A percentile compares a stretch with the other conserved stretches of the same genome.
phyloP scores from a whole-genome alignment of 1,284 basidiomycete genomes.

The Boletus calvinii region DNA sequence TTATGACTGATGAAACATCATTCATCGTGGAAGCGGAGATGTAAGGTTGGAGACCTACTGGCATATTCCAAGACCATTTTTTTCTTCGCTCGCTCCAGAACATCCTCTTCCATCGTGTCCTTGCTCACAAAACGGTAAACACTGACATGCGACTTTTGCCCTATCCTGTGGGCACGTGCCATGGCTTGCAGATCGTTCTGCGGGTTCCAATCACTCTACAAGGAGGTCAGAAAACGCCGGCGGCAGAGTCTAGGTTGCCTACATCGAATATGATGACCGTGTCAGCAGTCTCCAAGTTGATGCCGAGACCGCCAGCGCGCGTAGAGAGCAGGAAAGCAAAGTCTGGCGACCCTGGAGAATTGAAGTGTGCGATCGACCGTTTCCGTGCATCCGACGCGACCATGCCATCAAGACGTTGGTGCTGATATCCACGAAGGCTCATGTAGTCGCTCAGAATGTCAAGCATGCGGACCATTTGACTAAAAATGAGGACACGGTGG shows the following conservation, averaged over 20 bases:
- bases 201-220: slow-evolving; percentile 91
- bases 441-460: slow-evolving; percentile 99
- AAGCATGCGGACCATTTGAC: slow-evolving; percentile 98
- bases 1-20: slow-evolving; percentile 71
- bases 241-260: slow-evolving; percentile 36
- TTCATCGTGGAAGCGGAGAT: slow-evolving; percentile 9
- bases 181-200: slow-evolving; percentile 99
- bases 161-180: slow-evolving; percentile 96
- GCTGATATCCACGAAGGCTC: slow-evolving; percentile 85
- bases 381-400: slow-evolving; percentile 93
- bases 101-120: slow-evolving; percentile 99
- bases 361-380: slow-evolving; percentile 96
- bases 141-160: slow-evolving; percentile 97
- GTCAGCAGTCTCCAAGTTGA: slow-evolving; percentile 97
- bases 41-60: slow-evolving; percentile 58
- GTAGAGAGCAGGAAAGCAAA: slow-evolving; percentile 98
- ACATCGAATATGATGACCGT: slow-evolving; percentile 99
- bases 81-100: slow-evolving; percentile 96
- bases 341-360: slow-evolving; percentile 89
- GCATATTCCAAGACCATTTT: slow-evolving; percentile 99
- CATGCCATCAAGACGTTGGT: slow-evolving; percentile 96
- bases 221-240: slow-evolving; percentile 17
- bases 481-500: slow-evolving; percentile 97
- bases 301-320: slow-evolving; percentile 95
- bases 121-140: slow-evolving; percentile 99